Base-by-base conservation (phyloP, 371 early-diverging fungal genomes). In the Mortierella sp. region DNA sequence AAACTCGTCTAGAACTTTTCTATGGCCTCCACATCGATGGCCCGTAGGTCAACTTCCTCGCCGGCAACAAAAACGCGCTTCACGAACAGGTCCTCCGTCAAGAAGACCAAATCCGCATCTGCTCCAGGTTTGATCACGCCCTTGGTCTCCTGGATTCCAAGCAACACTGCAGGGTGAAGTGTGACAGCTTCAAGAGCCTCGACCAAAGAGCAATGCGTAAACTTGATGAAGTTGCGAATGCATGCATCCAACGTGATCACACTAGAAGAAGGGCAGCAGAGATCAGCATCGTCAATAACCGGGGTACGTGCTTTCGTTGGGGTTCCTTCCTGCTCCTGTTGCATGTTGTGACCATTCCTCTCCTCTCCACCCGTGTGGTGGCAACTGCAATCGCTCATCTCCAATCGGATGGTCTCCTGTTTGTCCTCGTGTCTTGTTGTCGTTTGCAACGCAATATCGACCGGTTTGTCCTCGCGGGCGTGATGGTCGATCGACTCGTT, bases 101-200 rank as follows among this genome's bases (percentile, higher is more conserved):
- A 80, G 56, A 95, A 84, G 8, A 93, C 82, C 25, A 95, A 66
- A 69, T 94, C 94, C 2, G 95, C 95, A 74, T 95, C 95, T 14
- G 90, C 90, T 22, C 92, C 93, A 14, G 83, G 84, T 43, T 83
- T 80, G 56, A 95, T 72, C 9, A 91, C 90, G 39, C 95, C 95
- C 72, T 94, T 95, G 31, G 73, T 67, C 51, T 88, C 77, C 39
- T 84, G 79, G 39, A 95, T 91, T 25, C 92, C 93, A 47, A 95
- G 80, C 44, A 87, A 71, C 65, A 86, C 83, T 9, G 95, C 95
- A 1, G 95, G 94, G 57, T 93, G 92, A 37, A 94, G 68, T 0
- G 94, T 94, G 9, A 93, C 95, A 19, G 92, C 92, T 66, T 95
- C 94, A 52, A 95, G 78, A n/a, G 94, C 95, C 72, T 95, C 93